Evolutionary conservation across 2,329 filamentous ascomycete species (phyloP).

Genomic region (Tolypocladium inflatum): DNA sequence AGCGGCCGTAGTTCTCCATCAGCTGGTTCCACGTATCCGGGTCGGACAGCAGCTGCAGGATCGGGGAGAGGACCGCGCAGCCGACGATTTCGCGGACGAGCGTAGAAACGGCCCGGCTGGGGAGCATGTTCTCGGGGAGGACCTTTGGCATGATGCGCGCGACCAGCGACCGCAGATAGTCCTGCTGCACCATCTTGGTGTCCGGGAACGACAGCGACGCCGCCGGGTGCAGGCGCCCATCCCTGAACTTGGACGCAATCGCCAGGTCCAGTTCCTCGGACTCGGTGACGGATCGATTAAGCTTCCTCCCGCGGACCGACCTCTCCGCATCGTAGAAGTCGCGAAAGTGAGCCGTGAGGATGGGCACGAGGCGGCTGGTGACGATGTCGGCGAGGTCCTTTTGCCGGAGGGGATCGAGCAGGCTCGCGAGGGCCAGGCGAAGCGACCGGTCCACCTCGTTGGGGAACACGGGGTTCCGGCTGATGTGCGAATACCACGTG

Average conservation of each 20-base stretch:
- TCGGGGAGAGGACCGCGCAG: slow-evolving; percentile 78
- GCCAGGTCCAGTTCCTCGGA: slow-evolving; percentile 92
- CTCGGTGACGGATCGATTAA: slow-evolving; percentile 86
- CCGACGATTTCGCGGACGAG: slow-evolving; percentile 85
- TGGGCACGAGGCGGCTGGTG: slow-evolving; percentile 74
- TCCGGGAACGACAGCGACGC: slow-evolving; percentile 77
- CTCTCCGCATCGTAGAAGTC: slow-evolving; percentile 89
- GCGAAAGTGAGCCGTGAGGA: slow-evolving; percentile 78
- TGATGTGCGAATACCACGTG: slow-evolving; percentile 85
- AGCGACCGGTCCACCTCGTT: slow-evolving; percentile 80
- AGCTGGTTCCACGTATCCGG: slow-evolving; percentile 97
- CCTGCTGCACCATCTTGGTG: slow-evolving; percentile 76
- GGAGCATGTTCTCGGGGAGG: slow-evolving; percentile 63
- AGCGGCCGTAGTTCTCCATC: slow-evolving; percentile 80
- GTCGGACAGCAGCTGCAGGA: slow-evolving; percentile 73
- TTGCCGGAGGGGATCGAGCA: slow-evolving; percentile 62
- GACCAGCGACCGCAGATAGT: slow-evolving; percentile 72
- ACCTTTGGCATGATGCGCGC: slow-evolving; percentile 63
- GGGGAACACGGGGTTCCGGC: slow-evolving; percentile 66
- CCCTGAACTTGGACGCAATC: slow-evolving; percentile 87
- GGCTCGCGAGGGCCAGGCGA: slow-evolving; percentile 58
- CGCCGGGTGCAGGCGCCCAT: slow-evolving; percentile 81
- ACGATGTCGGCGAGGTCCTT: slow-evolving; percentile 78
- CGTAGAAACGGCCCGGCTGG: slow-evolving; percentile 70
- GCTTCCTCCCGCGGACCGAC: slow-evolving; percentile 73